Evolutionary conservation across 805 yeast genomes (phyloP), one percentile per base, ranked within the genome.

Genomic region (Candida adriatica): DNA sequence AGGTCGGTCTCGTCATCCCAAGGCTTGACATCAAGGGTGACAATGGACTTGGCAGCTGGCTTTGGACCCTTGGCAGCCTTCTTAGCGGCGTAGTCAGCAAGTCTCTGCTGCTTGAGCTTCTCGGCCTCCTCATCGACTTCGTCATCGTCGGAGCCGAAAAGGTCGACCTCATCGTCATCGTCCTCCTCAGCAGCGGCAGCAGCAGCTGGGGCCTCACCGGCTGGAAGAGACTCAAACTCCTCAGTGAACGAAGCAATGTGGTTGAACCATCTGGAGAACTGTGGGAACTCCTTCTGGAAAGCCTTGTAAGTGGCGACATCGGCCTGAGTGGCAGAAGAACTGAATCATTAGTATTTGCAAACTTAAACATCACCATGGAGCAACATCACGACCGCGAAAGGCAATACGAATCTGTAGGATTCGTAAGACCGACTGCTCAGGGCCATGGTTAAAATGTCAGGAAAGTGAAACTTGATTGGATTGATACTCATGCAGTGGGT

Each of bases 1-100:
- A 92, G 74, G 62, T 90, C 80, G 53, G 99, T 92, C 76, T 92
- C 97, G 60, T 92, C 98, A 68, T 92, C 98, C 99, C 99, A 92
- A 71, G 96, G 97, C 80, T 92, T 92, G 55, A 92, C 94, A 56
- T 92, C 98, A 56, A 92, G 61, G 58, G 99, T 90, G 59, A 92
- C 95, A 51, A 87, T 70, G 42, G 96, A 85, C 76, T 92, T 92
- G 61, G 98, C 96, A 67, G 95, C 96, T 58, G 97, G 87, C 78
- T 87, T 87, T 57, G 97, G 86, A 62, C 94, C 94, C 73, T 83
- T 83, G 52, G 90, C 79, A 51, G 95, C 95, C 81, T 92, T 92
- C 79, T 82, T 87, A 58, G 94, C 95, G 59, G 85, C 83, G 79
- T 92, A 92, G 64, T 79, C 96, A 64, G 96, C 97, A 59, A 92